phyloP scores from a whole-genome alignment of 2,329 filamentous ascomycete species.

The Rhexocercosporidium sp. region DNA sequence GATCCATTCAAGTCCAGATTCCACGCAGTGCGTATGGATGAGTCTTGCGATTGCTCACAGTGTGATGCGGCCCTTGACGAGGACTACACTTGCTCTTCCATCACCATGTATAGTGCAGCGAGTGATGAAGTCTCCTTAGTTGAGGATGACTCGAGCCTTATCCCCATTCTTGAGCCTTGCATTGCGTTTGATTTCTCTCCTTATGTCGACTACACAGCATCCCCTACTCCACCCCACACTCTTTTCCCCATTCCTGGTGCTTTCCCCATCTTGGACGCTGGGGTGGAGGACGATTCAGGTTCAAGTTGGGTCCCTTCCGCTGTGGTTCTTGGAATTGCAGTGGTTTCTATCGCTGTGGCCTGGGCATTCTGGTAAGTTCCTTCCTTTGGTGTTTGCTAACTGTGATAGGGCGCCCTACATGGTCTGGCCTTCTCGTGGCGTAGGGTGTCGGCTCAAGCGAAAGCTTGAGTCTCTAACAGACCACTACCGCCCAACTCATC shows the following conservation, averaged over 20 bases:
- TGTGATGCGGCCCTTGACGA: background rate
- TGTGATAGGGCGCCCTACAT: background rate
- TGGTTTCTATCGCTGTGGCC: background rate
- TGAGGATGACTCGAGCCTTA: background rate
- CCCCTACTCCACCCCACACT: background rate
- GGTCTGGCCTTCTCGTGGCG: conserved; percentile 1
- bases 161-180: conserved; percentile 1
- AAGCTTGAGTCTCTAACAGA: conserved; percentile 2
- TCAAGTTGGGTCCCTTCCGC: background rate
- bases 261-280: background rate
- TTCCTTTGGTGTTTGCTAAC: background rate
- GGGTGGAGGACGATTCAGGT: conserved; percentile 2
- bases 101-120: conserved; percentile 2
- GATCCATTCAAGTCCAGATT: background rate
- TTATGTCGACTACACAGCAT: background rate
- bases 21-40: background rate
- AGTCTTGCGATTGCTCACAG: conserved; percentile 1
- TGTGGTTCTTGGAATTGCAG: conserved; percentile 1
- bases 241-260: background rate
- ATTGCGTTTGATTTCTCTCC: background rate
- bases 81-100: background rate
- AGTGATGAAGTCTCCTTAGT: background rate
- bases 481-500: background rate
- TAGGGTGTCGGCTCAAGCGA: background rate
- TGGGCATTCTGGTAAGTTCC: background rate